Base-by-base conservation (phyloP, 2,329 filamentous ascomycete genomes). In the Fusarium camptoceras region DNA sequence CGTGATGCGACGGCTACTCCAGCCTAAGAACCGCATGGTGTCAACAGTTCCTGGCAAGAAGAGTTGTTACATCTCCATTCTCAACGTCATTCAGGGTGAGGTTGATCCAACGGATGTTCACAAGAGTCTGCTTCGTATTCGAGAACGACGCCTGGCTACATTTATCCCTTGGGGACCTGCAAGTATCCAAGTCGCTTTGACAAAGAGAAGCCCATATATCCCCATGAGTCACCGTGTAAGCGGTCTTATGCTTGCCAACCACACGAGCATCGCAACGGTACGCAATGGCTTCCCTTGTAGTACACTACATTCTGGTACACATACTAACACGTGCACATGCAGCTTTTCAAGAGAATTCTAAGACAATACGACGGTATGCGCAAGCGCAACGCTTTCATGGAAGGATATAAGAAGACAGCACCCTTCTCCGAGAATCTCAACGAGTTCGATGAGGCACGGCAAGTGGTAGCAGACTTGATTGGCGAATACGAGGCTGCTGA, bases 21-120 rank as follows among this genome's bases (percentile, higher is more conserved):
- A 99, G 81, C 96, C 96, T 41, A 99, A 99, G 86, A 99, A 99
- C 82, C 91, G 97, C 78, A 99, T 99, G 96, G 96, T 99, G 47
- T 97, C 94, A 25, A 97, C 96, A 24, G 92, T 94, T 59, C 94
- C 95, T 2, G 93, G 92, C 76, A 98, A 98, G 84, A 97, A 94
- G 84, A 98, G 94, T 83, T 99, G 96, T 84, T 99, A 99, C 84
- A 98, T 99, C 77, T 97, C 94, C 49, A 98, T 99, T 74, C 86
- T 99, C 68, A 98, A 99, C 81, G 97, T 99, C 76, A 99, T 99
- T 75, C 96, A 98, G 84, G 96, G 96, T 76, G 96, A 99, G 80
- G 96, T 97, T 41, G 97, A 99, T 78, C 95, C 96, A 11, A 98
- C 95, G 5, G 97, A 99, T 81, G 93, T 99, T 59, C 96, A 99